These are phyloP conservation scores for Amniculicola lignicola DNA, from an alignment of 495 filamentous ascomycete species.

Conservation along the genomic window DNA sequence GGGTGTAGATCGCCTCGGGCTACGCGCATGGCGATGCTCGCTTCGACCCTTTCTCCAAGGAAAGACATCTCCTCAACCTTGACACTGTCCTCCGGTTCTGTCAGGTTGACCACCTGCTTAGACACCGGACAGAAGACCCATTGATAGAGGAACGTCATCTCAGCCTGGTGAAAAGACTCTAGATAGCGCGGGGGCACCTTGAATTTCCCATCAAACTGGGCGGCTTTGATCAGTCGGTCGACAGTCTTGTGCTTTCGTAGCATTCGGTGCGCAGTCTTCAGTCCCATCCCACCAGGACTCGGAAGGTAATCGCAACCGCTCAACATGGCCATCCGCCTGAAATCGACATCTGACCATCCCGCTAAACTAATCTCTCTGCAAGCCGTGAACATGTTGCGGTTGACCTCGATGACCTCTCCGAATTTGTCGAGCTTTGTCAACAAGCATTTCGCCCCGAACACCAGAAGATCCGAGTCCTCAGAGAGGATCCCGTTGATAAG, in stretches of 20 bases:
- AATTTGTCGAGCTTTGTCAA: constrained; percentile 93
- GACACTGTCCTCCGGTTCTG: constrained; percentile 56
- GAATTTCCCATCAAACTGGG: constrained; percentile 83
- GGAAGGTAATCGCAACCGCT: constrained; percentile 97
- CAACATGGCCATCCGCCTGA: constrained; percentile 91
- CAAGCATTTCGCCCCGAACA: constrained; percentile 87
- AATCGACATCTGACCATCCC: constrained; percentile 88
- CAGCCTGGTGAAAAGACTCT: constrained; percentile 74
- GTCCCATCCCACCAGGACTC: constrained; percentile 76
- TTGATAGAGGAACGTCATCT: constrained; percentile 89
- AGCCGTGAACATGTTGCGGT: constrained; percentile 78
- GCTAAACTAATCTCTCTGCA: constrained; percentile 84
- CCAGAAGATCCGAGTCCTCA: constrained; percentile 94
- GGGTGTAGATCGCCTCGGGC: constrained; percentile 85
- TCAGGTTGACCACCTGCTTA: constrained; percentile 68
- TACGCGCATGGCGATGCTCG: constrained; percentile 67
- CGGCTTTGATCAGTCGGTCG: constrained; percentile 73
- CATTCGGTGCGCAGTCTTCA: constrained; percentile 89
- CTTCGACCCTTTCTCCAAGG: constrained; percentile 70
- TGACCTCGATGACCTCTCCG: constrained; percentile 89
- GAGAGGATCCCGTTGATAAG: constrained; percentile 84
- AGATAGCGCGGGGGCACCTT: constrained; percentile 75
- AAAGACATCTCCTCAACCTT: constrained; percentile 67
- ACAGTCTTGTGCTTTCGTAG: constrained; percentile 84
- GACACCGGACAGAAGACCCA: constrained; percentile 83